Evolutionary conservation across 805 yeast species (phyloP).

Genomic region (Schizosaccharomyces pombe): DNA sequence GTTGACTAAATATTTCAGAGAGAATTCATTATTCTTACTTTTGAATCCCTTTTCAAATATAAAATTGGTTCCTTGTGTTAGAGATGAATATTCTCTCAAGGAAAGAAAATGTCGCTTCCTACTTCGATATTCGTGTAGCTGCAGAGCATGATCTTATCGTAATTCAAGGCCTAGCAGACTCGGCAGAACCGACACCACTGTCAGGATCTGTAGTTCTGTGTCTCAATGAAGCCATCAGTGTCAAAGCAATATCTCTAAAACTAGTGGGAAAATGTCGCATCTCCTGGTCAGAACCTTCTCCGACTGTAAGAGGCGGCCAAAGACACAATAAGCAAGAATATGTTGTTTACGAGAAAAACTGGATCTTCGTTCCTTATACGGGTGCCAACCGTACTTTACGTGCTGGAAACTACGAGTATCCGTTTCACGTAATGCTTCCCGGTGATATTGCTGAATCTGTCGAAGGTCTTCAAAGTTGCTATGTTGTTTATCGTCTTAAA

Average conservation of each 20-base stretch:
- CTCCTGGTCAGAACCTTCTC: constrained; percentile 15
- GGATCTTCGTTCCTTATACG: constrained; percentile 33
- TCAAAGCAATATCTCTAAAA: constrained; percentile 40
- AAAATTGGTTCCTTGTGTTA: too few relatives aligned
- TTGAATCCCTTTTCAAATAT: neutral
- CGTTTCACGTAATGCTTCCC: constrained; percentile 64
- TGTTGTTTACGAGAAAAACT: constrained; percentile 46
- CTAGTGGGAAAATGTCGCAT: constrained; percentile 44
- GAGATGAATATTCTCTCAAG: neutral
- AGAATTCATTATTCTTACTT: too few relatives aligned
- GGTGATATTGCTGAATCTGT: constrained; percentile 69
- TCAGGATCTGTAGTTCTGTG: constrained; percentile 60
- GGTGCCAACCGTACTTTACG: constrained; percentile 4
- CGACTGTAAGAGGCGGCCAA: constrained; percentile 11
- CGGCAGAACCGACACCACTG: constrained; percentile 29
- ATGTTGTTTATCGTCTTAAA: constrained; percentile 45
- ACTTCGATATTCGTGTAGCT: neutral
- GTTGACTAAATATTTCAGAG: too few relatives aligned
- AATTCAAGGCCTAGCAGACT: neutral
- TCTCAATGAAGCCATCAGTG: constrained; percentile 46
- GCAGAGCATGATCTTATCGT: neutral
- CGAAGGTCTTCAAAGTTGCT: constrained; percentile 69
- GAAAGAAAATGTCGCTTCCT: neutral
- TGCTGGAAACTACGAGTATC: constrained; percentile 73
- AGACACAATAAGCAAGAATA: constrained; percentile 24